Evolutionary conservation across 306 rosid genomes (phyloP).

Genomic region (Sphenostylis stenocarpa): DNA sequence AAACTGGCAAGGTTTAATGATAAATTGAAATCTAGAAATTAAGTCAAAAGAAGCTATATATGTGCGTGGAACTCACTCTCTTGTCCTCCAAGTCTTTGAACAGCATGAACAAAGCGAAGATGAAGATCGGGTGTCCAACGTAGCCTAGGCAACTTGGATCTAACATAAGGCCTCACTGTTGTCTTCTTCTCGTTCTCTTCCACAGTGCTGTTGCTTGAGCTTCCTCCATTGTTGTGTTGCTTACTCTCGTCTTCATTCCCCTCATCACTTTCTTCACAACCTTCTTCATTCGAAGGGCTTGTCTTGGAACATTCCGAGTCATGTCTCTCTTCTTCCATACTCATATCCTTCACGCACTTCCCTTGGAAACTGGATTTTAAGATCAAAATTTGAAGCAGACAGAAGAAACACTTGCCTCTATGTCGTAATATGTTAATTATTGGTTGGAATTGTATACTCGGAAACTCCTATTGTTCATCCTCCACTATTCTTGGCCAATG

Average conservation of each 20-base stretch:
- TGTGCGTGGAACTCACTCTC: conserved; percentile 59
- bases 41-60: not conserved
- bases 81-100: conserved; percentile 94
- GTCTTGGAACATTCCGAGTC: conserved; percentile 63
- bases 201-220: conserved; percentile 90
- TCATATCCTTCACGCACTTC: not conserved
- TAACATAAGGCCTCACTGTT: conserved; percentile 80
- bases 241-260: conserved; percentile 38
- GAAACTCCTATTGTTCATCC: conserved; percentile 15
- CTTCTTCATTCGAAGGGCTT: conserved; percentile 44
- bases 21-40: conserved; percentile 18
- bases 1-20: conserved; percentile 2
- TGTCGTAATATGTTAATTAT: conserved; percentile 9
- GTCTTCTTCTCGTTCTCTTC: conserved; percentile 69
- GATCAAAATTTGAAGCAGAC: conserved; percentile 10
- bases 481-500: conserved; percentile 34
- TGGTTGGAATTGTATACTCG: conserved; percentile 27
- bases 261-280: conserved; percentile 40
- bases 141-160: conserved; percentile 90
- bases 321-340: conserved; percentile 48
- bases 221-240: conserved; percentile 49
- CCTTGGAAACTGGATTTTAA: not conserved
- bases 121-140: conserved; percentile 97
- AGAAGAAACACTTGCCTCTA: not conserved
- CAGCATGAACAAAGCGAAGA: conserved; percentile 82